Evolutionary conservation across 371 early-diverging fungal species (phyloP), one percentile per base, ranked within the genome.

Genomic region (Umbelopsis sp.): DNA sequence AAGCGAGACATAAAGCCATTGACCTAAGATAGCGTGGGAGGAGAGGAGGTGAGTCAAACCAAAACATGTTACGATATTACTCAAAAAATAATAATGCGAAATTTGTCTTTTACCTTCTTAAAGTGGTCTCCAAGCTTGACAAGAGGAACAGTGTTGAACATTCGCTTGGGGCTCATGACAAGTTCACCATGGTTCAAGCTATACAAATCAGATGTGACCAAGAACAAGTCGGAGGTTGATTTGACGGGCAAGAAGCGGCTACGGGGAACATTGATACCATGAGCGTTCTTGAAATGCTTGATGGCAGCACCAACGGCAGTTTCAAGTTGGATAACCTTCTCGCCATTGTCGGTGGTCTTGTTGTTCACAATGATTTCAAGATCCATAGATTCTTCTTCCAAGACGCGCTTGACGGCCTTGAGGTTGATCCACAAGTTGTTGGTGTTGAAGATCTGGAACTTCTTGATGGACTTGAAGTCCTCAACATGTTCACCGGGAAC

Each of bases 401-500:
- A 85, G 10, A 97, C 83, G 57, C 98, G 93, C 87, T 98, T 99
- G 77, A 99, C 90, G 18, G 98, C 97, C 86, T 92, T 93, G 70
- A 99, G 81, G 74, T 90, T 93, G 72, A 99, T 92, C 99, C 99
- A 99, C 76, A 99, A 76, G 85, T 99, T 99, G 89, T 99, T 99
- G 69, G 99, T 99, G 90, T 99, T 99, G 89, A 99, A 99, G 75
- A 99, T 99, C 89, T 98, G 97, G 87, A 99, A 99, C 86, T 99
- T 99, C 79, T 98, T 97, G 80, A 99, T 91, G 68, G 96, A 95
- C 79, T 99, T 99, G 85, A 99, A 99, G 74, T 99, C 99, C 72
- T 96, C 97, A 25, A 97, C 94, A 73, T 97, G 94, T 71, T 95
- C 94, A 52, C 89, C 80, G n/a, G 99, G 99, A 8, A 99, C 99